Conservation (phyloP, 306 rosid species). For the Pterocarpus macrocarpus region DNA sequence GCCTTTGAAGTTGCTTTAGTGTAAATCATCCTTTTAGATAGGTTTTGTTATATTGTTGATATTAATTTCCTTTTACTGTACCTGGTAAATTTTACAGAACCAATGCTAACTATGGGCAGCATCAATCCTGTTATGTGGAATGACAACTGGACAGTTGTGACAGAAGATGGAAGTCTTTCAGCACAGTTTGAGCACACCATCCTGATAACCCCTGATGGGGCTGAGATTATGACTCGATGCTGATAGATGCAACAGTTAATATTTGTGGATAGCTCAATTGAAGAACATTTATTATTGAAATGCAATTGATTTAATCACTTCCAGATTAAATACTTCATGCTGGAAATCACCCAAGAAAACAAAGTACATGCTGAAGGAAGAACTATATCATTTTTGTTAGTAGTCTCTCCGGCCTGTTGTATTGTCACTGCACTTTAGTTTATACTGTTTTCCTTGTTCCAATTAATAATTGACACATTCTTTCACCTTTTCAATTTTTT, state of each 20-base stretch:
- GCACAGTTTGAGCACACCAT: constrained; percentile 98
- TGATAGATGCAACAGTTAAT: constrained; percentile 50
- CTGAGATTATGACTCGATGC: constrained; percentile 83
- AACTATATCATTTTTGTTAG: constrained; percentile 17
- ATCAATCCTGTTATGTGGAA: constrained; percentile 86
- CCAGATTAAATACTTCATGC: constrained; percentile 29
- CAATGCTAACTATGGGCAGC: constrained; percentile 95
- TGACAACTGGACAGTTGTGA: constrained; percentile 92
- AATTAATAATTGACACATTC: constrained; percentile 26
- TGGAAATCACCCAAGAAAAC: constrained; percentile 26
- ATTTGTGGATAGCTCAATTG: constrained; percentile 6
- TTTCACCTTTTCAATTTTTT: neutral
- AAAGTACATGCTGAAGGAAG: constrained; percentile 39
- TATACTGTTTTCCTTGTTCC: constrained; percentile 1
- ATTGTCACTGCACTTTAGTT: constrained; percentile 21
- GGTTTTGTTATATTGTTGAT: constrained; percentile 4
- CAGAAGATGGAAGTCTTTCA: constrained; percentile 89
- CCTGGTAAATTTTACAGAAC: constrained; percentile 63
- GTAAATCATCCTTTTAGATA: neutral
- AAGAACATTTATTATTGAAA: constrained; percentile 29
- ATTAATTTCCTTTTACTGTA: neutral
- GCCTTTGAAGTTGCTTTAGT: neutral
- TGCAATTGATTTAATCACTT: constrained; percentile 45
- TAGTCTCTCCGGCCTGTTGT: constrained; percentile 32
- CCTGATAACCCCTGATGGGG: constrained; percentile 79